phyloP scores from a whole-genome alignment of 148 eudicot species.

The Gaultheria prostrata region DNA sequence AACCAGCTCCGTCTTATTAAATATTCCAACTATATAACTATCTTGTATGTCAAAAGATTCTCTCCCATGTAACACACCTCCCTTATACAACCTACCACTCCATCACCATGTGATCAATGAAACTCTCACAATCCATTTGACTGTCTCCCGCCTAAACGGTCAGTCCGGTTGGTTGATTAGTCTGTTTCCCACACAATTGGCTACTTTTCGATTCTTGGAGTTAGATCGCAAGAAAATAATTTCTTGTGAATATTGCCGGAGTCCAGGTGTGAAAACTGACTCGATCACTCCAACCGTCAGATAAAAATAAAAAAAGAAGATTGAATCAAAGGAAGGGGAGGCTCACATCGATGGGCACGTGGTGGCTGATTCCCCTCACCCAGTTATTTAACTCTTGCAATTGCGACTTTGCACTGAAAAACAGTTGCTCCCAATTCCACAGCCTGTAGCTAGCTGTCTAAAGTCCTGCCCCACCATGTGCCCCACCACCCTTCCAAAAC shows the following conservation, averaged over 20 bases:
- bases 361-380: constrained; percentile 46
- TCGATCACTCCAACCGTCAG: too few relatives aligned
- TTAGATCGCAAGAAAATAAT: too few relatives aligned
- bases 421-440: not conserved
- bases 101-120: not conserved
- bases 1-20: not conserved
- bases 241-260: too few relatives aligned
- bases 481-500: constrained; percentile 24
- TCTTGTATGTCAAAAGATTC: not conserved
- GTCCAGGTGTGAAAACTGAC: too few relatives aligned
- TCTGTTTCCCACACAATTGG: too few relatives aligned
- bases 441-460: constrained; percentile 82
- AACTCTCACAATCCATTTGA: not conserved
- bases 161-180: too few relatives aligned
- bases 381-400: constrained; percentile 24
- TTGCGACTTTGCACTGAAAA: constrained; percentile 14
- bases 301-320: too few relatives aligned
- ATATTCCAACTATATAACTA: not conserved
- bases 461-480: constrained; percentile 55
- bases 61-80: not conserved
- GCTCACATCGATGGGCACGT: constrained; percentile 65
- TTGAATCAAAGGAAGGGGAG: not conserved
- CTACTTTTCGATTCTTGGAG: too few relatives aligned
- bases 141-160: not conserved
- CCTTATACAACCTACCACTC: not conserved